Conservation (phyloP, 495 filamentous ascomycete species). For the Cudoniella acicularis region DNA sequence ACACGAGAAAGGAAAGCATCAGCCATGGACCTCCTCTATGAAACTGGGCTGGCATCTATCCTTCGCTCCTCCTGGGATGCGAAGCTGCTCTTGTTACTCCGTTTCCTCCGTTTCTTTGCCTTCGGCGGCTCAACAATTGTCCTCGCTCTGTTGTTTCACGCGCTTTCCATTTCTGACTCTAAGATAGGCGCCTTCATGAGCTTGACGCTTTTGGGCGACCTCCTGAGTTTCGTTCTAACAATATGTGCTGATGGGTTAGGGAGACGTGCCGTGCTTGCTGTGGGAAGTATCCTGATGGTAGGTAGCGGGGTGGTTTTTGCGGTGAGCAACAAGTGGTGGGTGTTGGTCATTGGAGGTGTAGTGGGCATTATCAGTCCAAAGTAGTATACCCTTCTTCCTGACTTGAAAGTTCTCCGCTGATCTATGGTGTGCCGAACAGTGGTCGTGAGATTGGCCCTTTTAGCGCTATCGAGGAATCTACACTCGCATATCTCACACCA, state of each 20-base stretch:
- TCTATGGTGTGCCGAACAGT: slow-evolving; percentile 31
- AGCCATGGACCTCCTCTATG: no score
- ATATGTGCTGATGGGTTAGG: slow-evolving; percentile 72
- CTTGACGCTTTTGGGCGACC: slow-evolving; percentile 76
- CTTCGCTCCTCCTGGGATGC: no score
- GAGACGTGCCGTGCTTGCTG: slow-evolving; percentile 60
- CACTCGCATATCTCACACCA: slow-evolving; percentile 69
- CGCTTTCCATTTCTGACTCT: slow-evolving; percentile 61
- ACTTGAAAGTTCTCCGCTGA: not conserved
- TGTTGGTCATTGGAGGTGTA: slow-evolving; percentile 67
- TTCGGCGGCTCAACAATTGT: slow-evolving; percentile 77
- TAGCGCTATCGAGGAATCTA: slow-evolving; percentile 80
- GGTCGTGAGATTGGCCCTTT: slow-evolving; percentile 81
- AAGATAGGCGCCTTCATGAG: slow-evolving; percentile 85
- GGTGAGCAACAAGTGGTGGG: slow-evolving; percentile 65
- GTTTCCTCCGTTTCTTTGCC: slow-evolving; percentile 75
- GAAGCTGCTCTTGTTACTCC: slow-evolving; percentile 68
- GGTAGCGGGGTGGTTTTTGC: slow-evolving; percentile 67
- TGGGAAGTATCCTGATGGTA: slow-evolving; percentile 67
- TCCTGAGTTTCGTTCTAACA: slow-evolving; percentile 72
- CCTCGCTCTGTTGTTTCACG: slow-evolving; percentile 65
- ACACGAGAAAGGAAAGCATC: no score
- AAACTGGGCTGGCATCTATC: no score
- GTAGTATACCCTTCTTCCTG: slow-evolving; percentile 5
- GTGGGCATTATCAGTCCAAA: slow-evolving; percentile 80